A percentile compares a stretch with the other conserved stretches of the same genome.
Conservation (phyloP, 352 stramenopile genomes). For the Pseudoperonospora humuli region DNA sequence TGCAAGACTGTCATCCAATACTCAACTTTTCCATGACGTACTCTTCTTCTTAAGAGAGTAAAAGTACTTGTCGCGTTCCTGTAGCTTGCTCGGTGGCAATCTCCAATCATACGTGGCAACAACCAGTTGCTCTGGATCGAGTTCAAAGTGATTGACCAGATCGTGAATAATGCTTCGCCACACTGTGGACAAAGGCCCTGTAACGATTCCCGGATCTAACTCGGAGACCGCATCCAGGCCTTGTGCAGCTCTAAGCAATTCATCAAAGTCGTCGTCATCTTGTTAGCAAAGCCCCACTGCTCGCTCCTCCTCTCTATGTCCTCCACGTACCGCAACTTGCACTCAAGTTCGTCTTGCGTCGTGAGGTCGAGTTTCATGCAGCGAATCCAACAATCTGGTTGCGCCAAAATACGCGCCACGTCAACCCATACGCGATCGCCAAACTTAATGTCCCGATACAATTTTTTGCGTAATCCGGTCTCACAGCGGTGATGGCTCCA, state of each 20-base stretch:
- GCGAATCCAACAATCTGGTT: slow-evolving; percentile 66
- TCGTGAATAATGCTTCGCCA: slow-evolving; percentile 62
- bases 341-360: slow-evolving; percentile 62
- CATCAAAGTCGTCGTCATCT: too few species aligned
- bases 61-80: slow-evolving; percentile 73
- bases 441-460: slow-evolving; percentile 71
- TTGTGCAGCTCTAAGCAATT: slow-evolving; percentile 38
- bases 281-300: too few species aligned
- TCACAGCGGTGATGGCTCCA: slow-evolving; percentile 56
- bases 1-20: neutral
- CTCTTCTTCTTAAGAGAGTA: slow-evolving; percentile 63
- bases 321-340: slow-evolving; percentile 51
- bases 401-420: slow-evolving; percentile 55
- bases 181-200: slow-evolving; percentile 60
- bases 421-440: slow-evolving; percentile 75
- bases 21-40: slow-evolving; percentile 15
- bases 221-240: slow-evolving; percentile 58
- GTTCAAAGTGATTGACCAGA: slow-evolving; percentile 56
- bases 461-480: slow-evolving; percentile 61
- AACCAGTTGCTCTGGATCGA: slow-evolving; percentile 59
- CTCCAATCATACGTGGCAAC: slow-evolving; percentile 79
- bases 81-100: slow-evolving; percentile 57
- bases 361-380: slow-evolving; percentile 70
- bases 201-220: slow-evolving; percentile 68
- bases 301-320: neutral